phyloP scores from a whole-genome alignment of 2,329 filamentous ascomycete species.

The Helminthosporium solani region DNA sequence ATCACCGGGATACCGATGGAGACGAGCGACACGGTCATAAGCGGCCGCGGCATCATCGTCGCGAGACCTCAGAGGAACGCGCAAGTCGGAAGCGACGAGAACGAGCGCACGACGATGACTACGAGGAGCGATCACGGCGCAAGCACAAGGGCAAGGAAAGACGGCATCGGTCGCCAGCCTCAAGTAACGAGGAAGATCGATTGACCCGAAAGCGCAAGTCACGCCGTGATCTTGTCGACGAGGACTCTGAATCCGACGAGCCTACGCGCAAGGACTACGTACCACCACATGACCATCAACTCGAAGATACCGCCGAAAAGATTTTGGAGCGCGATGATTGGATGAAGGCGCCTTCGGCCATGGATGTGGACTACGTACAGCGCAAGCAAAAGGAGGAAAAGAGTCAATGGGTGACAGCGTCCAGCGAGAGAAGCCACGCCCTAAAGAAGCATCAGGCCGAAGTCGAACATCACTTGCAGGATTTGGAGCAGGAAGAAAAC shows the following conservation, averaged over 20 bases:
- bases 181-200: constrained; percentile 38
- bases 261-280: constrained; percentile 48
- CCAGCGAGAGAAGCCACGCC: constrained; percentile 60
- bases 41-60: constrained; percentile 60
- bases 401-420: constrained; percentile 47
- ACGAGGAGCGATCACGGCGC: constrained; percentile 38
- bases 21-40: constrained; percentile 60
- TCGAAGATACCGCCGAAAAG: constrained; percentile 38
- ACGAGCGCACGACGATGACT: constrained; percentile 36
- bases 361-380: constrained; percentile 82
- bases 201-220: constrained; percentile 36
- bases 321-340: constrained; percentile 74
- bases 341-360: constrained; percentile 85
- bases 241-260: constrained; percentile 32
- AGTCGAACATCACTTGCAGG: constrained; percentile 70
- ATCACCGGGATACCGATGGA: constrained; percentile 51
- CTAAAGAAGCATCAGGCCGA: constrained; percentile 77
- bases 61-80: constrained; percentile 41
- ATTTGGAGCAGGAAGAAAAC: constrained; percentile 44
- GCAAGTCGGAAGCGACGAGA: constrained; percentile 48
- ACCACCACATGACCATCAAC: constrained; percentile 45
- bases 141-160: constrained; percentile 31
- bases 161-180: constrained; percentile 27
- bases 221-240: constrained; percentile 37
- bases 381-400: constrained; percentile 53